Evolutionary conservation across 1,139 yeast genomes (phyloP).

Genomic region (Diutina mesorugosa): DNA sequence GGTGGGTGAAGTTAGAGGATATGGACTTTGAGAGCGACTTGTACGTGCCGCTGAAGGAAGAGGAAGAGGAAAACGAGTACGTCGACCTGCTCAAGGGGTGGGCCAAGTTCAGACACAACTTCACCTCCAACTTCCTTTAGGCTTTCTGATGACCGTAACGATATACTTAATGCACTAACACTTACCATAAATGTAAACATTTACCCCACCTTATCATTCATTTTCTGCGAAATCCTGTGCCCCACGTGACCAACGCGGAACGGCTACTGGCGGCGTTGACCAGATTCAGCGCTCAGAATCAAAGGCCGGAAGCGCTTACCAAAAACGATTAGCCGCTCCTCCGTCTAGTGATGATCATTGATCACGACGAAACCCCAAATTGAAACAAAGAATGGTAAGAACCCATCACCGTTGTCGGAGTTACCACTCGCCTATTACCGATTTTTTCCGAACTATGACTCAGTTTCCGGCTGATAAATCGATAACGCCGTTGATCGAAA

Average conservation of each 20-base stretch:
- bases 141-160: not conserved
- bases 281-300: not conserved
- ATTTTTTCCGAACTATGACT: not conserved
- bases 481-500: not conserved
- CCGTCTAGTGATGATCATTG: not conserved
- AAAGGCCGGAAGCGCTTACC: not conserved
- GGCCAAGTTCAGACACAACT: conserved; percentile 23
- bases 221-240: not conserved
- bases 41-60: conserved; percentile 39
- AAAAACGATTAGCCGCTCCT: not conserved
- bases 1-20: conserved; percentile 33
- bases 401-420: too few species aligned
- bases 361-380: too few species aligned
- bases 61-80: conserved; percentile 23
- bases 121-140: conserved; percentile 17
- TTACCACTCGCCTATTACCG: not conserved
- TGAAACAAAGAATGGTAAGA: too few species aligned
- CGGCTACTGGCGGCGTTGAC: not conserved
- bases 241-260: not conserved
- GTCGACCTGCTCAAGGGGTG: conserved; percentile 32
- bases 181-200: not conserved
- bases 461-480: not conserved
- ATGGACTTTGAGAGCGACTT: conserved; percentile 56
- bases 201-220: not conserved
- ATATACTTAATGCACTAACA: not conserved